A percentile compares a stretch with the other conserved stretches of the same genome.
phyloP scores from a whole-genome alignment of 2,329 filamentous ascomycete species.

The Fusarium hainanense region DNA sequence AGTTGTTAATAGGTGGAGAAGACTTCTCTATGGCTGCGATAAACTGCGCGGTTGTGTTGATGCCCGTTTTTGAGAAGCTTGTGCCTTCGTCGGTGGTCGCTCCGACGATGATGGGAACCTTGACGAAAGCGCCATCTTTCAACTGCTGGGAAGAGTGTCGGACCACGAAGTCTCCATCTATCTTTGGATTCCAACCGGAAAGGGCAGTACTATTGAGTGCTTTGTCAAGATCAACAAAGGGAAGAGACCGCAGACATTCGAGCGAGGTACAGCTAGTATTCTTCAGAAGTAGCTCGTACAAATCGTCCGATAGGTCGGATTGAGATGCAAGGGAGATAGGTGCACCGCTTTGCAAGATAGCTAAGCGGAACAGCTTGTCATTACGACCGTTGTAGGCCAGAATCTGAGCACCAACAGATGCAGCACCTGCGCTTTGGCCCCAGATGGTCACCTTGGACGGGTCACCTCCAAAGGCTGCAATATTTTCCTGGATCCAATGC shows the following conservation, averaged over 20 bases:
- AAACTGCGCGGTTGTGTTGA: background rate
- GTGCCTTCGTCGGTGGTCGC: background rate
- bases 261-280: background rate
- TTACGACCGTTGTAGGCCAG: conserved; percentile 27
- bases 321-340: background rate
- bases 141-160: background rate
- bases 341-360: conserved; percentile 23
- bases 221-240: background rate
- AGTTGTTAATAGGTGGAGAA: background rate
- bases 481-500: conserved; percentile 62
- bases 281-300: background rate
- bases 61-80: background rate
- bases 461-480: conserved; percentile 58
- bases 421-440: conserved; percentile 29
- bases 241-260: background rate
- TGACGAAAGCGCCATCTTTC: background rate
- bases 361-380: conserved; percentile 20
- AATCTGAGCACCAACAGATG: conserved; percentile 23
- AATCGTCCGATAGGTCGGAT: background rate
- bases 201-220: background rate
- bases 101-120: background rate
- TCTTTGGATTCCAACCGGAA: background rate
- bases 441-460: conserved; percentile 59
- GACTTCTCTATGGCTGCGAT: background rate
- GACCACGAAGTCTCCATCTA: background rate